These are phyloP conservation scores for Tetrahymena malaccensis DNA, from an alignment of 73 alveolate species.

Conservation along the genomic window DNA sequence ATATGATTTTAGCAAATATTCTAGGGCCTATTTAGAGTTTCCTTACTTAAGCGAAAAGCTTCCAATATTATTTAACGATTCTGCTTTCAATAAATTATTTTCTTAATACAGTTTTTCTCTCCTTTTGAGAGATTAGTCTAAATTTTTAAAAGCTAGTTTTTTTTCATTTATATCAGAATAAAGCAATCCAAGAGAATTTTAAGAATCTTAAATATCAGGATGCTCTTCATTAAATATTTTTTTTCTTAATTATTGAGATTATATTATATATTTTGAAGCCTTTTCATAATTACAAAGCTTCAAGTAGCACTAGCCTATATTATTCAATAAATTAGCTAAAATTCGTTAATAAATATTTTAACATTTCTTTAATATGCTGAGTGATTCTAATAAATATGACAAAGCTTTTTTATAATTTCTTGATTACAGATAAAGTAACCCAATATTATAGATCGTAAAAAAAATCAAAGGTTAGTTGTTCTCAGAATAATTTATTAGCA, in stretches of 20 bases:
- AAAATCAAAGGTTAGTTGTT: not conserved
- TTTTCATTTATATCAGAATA: not conserved
- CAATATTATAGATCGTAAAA: not conserved
- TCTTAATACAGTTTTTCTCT: not conserved
- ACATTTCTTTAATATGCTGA: no score
- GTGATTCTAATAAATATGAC: not conserved
- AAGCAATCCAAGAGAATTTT: not conserved
- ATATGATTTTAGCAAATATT: not conserved
- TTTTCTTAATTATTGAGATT: not conserved
- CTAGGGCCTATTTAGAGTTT: not conserved
- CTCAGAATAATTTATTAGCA: not conserved
- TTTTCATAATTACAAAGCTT: not conserved
- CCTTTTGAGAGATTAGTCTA: not conserved
- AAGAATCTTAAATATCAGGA: not conserved
- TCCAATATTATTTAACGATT: not conserved
- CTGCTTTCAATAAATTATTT: not conserved
- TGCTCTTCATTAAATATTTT: not conserved
- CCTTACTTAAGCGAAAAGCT: not conserved
- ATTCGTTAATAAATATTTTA: no score
- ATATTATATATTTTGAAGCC: not conserved
- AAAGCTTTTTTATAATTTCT: not conserved
- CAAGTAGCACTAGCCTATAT: not conserved
- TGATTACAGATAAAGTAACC: not conserved
- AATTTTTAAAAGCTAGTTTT: not conserved
- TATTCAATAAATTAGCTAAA: not conserved